These are phyloP conservation scores for Salicornia ramosissima DNA, from an alignment of 148 eudicot genomes.

Conservation along the genomic window DNA sequence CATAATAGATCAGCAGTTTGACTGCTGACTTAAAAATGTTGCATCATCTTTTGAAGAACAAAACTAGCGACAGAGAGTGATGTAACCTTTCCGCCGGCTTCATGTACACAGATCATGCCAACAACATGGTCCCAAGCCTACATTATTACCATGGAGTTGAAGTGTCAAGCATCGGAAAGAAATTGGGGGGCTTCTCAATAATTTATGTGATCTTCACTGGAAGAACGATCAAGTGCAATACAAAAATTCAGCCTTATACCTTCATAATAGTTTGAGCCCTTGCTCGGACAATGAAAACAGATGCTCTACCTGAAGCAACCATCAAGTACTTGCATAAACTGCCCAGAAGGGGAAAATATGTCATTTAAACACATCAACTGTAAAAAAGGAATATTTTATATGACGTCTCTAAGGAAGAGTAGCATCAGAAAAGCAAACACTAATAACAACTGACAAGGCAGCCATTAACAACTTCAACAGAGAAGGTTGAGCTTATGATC, in stretches of 20 bases:
- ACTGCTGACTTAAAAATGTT: not conserved
- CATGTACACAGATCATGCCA: conserved; percentile 88
- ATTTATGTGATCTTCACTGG: not conserved
- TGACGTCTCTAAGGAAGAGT: not conserved
- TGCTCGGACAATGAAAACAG: conserved; percentile 58
- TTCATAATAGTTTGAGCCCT: conserved; percentile 44
- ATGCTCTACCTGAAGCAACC: conserved; percentile 88
- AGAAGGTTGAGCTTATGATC: too few relatives aligned
- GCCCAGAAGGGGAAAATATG: conserved; percentile 18
- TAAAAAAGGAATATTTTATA: not conserved
- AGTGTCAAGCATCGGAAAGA: conserved; percentile 3
- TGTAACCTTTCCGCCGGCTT: conserved; percentile 92
- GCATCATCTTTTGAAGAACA: not conserved
- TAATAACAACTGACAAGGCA: conserved; percentile 8
- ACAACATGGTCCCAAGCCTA: conserved; percentile 96
- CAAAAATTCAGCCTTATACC: conserved; percentile 32
- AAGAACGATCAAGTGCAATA: conserved; percentile 1
- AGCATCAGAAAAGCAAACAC: not conserved
- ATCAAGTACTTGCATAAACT: conserved; percentile 85
- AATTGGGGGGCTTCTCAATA: not conserved
- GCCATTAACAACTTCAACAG: not conserved
- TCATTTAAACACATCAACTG: not conserved
- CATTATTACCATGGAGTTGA: conserved; percentile 21
- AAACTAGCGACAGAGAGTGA: not conserved
- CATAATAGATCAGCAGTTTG: not conserved